phyloP scores from a whole-genome alignment of 140 eudicot species.

The Cichorium intybus region DNA sequence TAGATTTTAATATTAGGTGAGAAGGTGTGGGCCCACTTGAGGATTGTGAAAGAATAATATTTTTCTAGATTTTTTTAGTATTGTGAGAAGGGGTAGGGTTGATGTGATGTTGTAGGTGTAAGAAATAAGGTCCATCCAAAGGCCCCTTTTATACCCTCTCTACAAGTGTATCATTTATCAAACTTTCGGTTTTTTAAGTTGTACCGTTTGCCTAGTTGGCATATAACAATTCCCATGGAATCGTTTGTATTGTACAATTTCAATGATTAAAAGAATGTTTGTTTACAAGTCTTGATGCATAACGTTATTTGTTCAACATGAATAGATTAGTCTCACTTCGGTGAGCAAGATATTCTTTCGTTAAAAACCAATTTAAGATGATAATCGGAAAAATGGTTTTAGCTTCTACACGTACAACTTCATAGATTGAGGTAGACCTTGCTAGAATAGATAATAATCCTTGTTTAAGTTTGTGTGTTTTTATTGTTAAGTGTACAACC shows the following conservation, averaged over 20 bases:
- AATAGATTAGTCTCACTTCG: too few species aligned
- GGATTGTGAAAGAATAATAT: background rate
- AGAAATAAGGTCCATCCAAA: conserved; percentile 61
- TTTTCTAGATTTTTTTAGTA: too few species aligned
- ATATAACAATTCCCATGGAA: background rate
- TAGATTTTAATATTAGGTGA: background rate
- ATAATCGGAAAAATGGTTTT: too few species aligned
- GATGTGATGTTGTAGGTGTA: conserved; percentile 62
- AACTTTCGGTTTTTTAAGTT: background rate
- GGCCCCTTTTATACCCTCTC: conserved; percentile 37
- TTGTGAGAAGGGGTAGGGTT: conserved; percentile 34
- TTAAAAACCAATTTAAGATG: too few species aligned
- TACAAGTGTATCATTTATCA: conserved; percentile 25
- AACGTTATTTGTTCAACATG: background rate
- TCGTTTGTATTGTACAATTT: background rate
- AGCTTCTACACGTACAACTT: too few species aligned
- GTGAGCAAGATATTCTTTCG: too few species aligned
- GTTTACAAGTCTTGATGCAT: background rate
- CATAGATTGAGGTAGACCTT: too few species aligned
- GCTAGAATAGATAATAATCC: too few species aligned
- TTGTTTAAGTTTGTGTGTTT: too few species aligned
- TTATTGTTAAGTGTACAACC: too few species aligned
- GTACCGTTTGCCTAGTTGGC: background rate
- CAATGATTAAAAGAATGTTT: background rate
- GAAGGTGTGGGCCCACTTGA: background rate